Percentiles rank a stretch among this genome's conserved stretches.
These are phyloP conservation scores for Primulina eburnea DNA, from an alignment of 257 asterid species.

Conservation along the genomic window DNA sequence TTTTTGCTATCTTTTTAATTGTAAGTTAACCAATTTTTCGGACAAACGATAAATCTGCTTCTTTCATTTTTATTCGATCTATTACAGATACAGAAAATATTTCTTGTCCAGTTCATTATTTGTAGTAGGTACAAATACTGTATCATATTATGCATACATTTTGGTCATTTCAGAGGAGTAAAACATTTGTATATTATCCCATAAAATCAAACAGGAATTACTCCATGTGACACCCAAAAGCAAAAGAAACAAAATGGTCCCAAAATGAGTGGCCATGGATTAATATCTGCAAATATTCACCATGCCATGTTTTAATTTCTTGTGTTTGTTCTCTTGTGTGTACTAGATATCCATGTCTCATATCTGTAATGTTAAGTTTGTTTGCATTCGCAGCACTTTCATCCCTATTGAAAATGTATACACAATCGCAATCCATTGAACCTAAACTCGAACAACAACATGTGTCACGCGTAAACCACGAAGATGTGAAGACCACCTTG, in stretches of 20 bases:
- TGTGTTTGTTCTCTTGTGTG: not conserved
- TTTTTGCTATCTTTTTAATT: too few species aligned
- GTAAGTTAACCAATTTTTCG: too few species aligned
- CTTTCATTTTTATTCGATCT: too few species aligned
- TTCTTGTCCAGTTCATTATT: too few species aligned
- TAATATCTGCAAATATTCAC: not conserved
- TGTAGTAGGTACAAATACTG: too few species aligned
- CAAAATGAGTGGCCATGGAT: not conserved
- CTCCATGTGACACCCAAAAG: not conserved
- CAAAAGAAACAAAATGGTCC: not conserved
- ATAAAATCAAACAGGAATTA: not conserved
- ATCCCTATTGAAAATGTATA: not conserved
- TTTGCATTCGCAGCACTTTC: not conserved
- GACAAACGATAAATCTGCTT: too few species aligned
- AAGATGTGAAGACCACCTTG: conserved; percentile 11
- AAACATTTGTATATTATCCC: not conserved
- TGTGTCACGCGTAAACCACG: not conserved
- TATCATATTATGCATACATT: not conserved
- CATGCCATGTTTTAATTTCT: not conserved
- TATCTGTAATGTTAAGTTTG: not conserved
- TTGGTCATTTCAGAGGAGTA: not conserved
- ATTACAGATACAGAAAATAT: too few species aligned
- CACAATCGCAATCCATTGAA: not conserved
- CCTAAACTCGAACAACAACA: not conserved
- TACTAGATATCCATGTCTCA: not conserved